These are phyloP conservation scores for Tuber brumale DNA, from an alignment of 495 filamentous ascomycete genomes.

Conservation along the genomic window DNA sequence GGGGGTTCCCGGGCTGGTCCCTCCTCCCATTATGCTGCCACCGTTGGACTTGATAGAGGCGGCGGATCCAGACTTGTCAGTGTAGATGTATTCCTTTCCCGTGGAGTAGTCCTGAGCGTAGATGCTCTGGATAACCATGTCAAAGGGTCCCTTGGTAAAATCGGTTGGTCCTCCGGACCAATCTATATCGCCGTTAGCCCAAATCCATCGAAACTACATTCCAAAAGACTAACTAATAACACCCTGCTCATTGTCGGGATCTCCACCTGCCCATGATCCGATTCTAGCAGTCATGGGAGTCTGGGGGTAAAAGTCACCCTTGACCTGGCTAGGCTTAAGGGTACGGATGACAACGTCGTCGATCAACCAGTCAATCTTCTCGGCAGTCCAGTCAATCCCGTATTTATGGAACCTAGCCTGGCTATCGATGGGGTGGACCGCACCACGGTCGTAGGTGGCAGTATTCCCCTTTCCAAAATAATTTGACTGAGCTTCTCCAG, in stretches of 20 bases:
- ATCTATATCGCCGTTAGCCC: constrained; percentile 43
- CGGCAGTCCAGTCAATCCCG: constrained; percentile 76
- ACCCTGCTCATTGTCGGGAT: constrained; percentile 60
- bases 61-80: constrained; percentile 68
- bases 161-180: constrained; percentile 83
- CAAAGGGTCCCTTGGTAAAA: constrained; percentile 72
- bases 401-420: constrained; percentile 75
- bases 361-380: constrained; percentile 74
- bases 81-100: constrained; percentile 72
- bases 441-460: constrained; percentile 63
- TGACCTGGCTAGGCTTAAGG: constrained; percentile 54
- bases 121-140: constrained; percentile 73
- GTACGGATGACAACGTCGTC: constrained; percentile 65
- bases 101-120: constrained; percentile 84
- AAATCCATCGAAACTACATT: constrained; percentile 4
- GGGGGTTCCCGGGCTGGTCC: constrained; percentile 28
- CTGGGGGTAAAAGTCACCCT: constrained; percentile 72
- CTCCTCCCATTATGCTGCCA: constrained; percentile 55
- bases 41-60: constrained; percentile 69
- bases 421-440: constrained; percentile 55
- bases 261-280: constrained; percentile 83
- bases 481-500: constrained; percentile 70
- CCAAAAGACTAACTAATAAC: constrained; percentile 59
- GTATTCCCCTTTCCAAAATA: constrained; percentile 91
- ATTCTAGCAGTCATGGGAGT: constrained; percentile 83